Base-by-base conservation (phyloP, 768 basidiomycete species). In the Albatrellus ellisii region DNA sequence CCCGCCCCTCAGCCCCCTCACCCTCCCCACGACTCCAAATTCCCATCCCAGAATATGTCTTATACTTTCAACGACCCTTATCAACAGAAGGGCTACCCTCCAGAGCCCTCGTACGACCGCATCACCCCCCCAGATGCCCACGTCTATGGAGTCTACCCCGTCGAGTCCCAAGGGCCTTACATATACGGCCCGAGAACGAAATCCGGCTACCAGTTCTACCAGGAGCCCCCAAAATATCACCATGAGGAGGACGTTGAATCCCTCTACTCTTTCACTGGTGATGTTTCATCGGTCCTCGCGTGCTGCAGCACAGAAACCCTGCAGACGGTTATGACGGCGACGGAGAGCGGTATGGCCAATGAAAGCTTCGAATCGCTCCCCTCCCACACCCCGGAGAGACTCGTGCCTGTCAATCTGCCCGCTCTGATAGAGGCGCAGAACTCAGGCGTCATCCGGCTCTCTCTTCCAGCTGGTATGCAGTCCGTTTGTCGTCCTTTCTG, bases 351-450 rank as follows among this genome's bases (percentile, higher is more conserved):
- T 26, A 37, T 31, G 28, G 44, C 43, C 14, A 22, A 31, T 5
- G 32, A 45, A 25, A 25, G 29, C 27, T 12, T 20, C 18, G 36
- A 38, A 15, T 35, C 47, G 6, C 34, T 39, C 11, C 48, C 37
- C 31, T 36, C 40, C 10, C 45, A 42, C 6, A 39, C 47, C 11
- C 44, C 46, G 29, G 41, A 39, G 32, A 46, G 25, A 24, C 20
- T 51, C n/a, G 27, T 51, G 22, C 50, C 44, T 3, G 41, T 31
- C 6, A 46, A 41, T 17, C 44, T 51, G 0, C 50, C 50, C 1
- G 50, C 50, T 15, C 50, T 51, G 8, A 51, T 51, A 9, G 47
- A 49, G 36, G 44, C 50, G 2, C 48, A 46, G 39, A 38, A 42
- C 36, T 47, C 38, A 20, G 50, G 50, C 14, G 40, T 49, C 20